Percentiles rank a stretch among this genome's conserved stretches.
phyloP scores from a whole-genome alignment of 140 eudicot species.

The Flaveria floridana region DNA sequence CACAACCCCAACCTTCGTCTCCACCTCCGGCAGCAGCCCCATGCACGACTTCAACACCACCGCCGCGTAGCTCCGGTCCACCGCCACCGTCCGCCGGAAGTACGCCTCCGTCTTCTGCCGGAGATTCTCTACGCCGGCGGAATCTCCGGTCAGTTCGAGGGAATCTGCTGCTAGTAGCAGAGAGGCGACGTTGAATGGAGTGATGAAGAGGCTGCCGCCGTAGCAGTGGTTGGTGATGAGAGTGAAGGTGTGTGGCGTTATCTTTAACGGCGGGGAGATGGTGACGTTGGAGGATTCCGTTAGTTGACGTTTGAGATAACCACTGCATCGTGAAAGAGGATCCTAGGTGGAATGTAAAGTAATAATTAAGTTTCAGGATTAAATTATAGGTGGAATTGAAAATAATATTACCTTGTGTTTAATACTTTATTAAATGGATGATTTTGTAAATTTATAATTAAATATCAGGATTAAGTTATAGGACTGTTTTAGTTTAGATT shows the following conservation, averaged over 20 bases:
- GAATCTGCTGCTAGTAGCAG: slow-evolving; percentile 66
- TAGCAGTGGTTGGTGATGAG: slow-evolving; percentile 66
- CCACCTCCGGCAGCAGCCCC: slow-evolving; percentile 70
- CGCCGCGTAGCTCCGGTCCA: slow-evolving; percentile 45
- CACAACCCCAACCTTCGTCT: slow-evolving; percentile 50
- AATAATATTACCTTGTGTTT: too few relatives aligned
- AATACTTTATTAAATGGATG: too few relatives aligned
- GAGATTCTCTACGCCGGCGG: slow-evolving; percentile 35
- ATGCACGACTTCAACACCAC: slow-evolving; percentile 57
- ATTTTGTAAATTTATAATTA: too few relatives aligned
- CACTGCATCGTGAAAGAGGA: slow-evolving; percentile 51
- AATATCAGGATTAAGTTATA: too few relatives aligned
- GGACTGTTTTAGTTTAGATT: too few relatives aligned
- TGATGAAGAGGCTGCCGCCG: slow-evolving; percentile 48
- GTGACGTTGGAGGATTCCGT: slow-evolving; percentile 46
- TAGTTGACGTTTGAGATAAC: slow-evolving; percentile 57
- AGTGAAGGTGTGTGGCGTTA: slow-evolving; percentile 65
- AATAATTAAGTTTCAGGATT: too few relatives aligned
- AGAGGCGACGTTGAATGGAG: slow-evolving; percentile 75
- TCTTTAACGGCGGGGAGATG: slow-evolving; percentile 65
- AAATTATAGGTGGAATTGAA: too few relatives aligned
- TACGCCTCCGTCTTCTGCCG: slow-evolving; percentile 58
- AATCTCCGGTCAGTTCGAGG: slow-evolving; percentile 48
- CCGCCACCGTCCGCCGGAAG: slow-evolving; percentile 48
- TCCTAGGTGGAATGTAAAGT: slow-evolving; percentile 40